A percentile compares a stretch with the other conserved stretches of the same genome.
Evolutionary conservation across 2,329 filamentous ascomycete genomes (phyloP).

Genomic region (Leptographium procerum): DNA sequence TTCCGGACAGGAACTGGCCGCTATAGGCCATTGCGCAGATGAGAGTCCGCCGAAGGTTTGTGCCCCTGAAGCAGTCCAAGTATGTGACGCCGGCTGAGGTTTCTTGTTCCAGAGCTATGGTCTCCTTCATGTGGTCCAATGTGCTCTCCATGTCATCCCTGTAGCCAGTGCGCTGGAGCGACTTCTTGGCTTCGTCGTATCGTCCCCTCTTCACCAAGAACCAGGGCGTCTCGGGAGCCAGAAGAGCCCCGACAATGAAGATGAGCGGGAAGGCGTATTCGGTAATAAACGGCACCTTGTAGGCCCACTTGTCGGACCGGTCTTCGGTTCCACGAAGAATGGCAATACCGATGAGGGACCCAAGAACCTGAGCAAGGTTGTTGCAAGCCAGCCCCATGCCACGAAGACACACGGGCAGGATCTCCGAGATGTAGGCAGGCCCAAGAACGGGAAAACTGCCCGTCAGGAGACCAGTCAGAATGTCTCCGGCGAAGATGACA

Average conservation of each 20-base stretch:
- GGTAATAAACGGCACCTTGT: conserved; percentile 16
- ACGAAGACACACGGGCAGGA: conserved; percentile 15
- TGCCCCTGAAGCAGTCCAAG: conserved; percentile 36
- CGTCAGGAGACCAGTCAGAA: background rate
- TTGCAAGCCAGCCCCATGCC: conserved; percentile 13
- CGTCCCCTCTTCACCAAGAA: conserved; percentile 26
- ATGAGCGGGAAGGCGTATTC: conserved; percentile 17
- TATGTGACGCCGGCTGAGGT: conserved; percentile 36
- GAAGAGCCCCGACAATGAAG: conserved; percentile 12
- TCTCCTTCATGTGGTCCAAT: conserved; percentile 13
- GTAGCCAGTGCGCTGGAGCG: conserved; percentile 27
- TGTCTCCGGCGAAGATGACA: background rate
- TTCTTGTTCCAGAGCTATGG: conserved; percentile 34
- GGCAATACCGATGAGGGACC: conserved; percentile 13
- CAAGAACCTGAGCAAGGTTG: conserved; percentile 12
- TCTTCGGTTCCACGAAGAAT: conserved; percentile 13
- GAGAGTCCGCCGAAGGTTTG: conserved; percentile 39
- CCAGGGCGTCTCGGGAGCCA: conserved; percentile 9
- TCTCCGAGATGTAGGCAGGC: conserved; percentile 9
- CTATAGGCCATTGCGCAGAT: conserved; percentile 29
- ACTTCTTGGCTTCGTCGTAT: conserved; percentile 25
- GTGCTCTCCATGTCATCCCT: conserved; percentile 7
- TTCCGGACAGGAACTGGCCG: conserved; percentile 16
- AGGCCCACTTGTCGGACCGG: conserved; percentile 18
- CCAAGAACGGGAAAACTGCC: background rate